Percentiles rank a stretch among this genome's conserved stretches.
These are phyloP conservation scores for Noccaea caerulescens DNA, from an alignment of 345 rosid species.

Conservation along the genomic window DNA sequence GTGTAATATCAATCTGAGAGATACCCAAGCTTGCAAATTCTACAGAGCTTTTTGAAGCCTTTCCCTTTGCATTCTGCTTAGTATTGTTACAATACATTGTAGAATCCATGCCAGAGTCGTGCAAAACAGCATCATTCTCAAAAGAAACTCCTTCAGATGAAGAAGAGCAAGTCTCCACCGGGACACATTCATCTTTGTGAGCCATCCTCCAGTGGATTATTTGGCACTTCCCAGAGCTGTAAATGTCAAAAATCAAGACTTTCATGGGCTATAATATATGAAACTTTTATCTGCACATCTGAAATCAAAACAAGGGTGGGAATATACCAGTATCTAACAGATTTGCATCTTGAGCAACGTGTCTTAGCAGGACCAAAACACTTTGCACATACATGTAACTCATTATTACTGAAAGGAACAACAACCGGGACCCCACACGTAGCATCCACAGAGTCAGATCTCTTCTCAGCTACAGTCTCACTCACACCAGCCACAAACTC, in stretches of 20 bases:
- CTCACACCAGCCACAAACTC: constrained; percentile 37
- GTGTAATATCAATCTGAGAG: constrained; percentile 46
- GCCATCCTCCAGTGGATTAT: constrained; percentile 91
- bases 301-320: constrained; percentile 19
- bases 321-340: constrained; percentile 79
- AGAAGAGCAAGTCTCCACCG: constrained; percentile 48
- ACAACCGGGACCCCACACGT: constrained; percentile 47
- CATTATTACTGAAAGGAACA: constrained; percentile 54
- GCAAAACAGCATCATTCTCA: constrained; percentile 48
- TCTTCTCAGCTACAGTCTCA: constrained; percentile 15
- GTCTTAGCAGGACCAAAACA: constrained; percentile 77
- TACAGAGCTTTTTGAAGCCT: constrained; percentile 39
- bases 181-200: constrained; percentile 74
- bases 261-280: constrained; percentile 1
- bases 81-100: constrained; percentile 44
- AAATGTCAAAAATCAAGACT: constrained; percentile 27
- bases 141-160: constrained; percentile 50
- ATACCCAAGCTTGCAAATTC: constrained; percentile 41
- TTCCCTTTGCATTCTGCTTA: constrained; percentile 44
- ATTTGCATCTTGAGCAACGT: constrained; percentile 89
- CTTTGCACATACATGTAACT: constrained; percentile 65
- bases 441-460: constrained; percentile 44
- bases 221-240: constrained; percentile 94
- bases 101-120: constrained; percentile 43
- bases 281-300: neutral